Evolutionary conservation across 805 yeast genomes (phyloP).

Genomic region (Candida michaelii): DNA sequence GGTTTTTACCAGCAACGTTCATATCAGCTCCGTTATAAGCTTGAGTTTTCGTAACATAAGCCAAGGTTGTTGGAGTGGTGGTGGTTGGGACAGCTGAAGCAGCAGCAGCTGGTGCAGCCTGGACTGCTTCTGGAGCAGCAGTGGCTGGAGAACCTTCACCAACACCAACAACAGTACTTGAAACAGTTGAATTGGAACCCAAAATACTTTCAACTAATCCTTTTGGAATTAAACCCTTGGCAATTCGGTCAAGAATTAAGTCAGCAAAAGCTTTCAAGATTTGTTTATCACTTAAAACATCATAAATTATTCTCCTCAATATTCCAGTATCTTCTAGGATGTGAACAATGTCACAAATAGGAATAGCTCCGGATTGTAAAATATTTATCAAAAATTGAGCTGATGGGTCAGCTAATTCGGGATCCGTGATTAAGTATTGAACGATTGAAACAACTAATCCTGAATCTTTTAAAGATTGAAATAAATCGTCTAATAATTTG

Average conservation of each 20-base stretch:
- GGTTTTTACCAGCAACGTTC: too few relatives aligned
- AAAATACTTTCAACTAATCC: conserved; percentile 11
- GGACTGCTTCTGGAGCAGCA: background rate
- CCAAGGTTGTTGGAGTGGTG: background rate
- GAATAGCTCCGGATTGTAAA: conserved; percentile 24
- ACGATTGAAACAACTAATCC: conserved; percentile 25
- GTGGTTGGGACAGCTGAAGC: background rate
- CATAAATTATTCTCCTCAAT: conserved; percentile 16
- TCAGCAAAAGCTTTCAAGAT: conserved; percentile 19
- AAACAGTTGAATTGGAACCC: background rate
- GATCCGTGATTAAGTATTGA: conserved; percentile 25
- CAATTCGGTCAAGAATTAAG: conserved; percentile 18
- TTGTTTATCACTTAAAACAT: conserved; percentile 21
- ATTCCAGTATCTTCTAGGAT: conserved; percentile 23
- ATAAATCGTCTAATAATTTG: conserved; percentile 19
- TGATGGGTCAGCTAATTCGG: conserved; percentile 26
- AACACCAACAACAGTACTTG: background rate
- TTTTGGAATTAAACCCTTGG: conserved; percentile 21
- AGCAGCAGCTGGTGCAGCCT: background rate
- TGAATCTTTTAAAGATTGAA: conserved; percentile 23
- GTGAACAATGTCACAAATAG: conserved; percentile 19
- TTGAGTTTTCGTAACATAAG: too few relatives aligned
- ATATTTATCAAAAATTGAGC: conserved; percentile 25
- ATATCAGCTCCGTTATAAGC: background rate
- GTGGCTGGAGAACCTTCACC: background rate